Conservation (phyloP, 1,284 basidiomycete species). For the Trichosporon coremiiforme region DNA sequence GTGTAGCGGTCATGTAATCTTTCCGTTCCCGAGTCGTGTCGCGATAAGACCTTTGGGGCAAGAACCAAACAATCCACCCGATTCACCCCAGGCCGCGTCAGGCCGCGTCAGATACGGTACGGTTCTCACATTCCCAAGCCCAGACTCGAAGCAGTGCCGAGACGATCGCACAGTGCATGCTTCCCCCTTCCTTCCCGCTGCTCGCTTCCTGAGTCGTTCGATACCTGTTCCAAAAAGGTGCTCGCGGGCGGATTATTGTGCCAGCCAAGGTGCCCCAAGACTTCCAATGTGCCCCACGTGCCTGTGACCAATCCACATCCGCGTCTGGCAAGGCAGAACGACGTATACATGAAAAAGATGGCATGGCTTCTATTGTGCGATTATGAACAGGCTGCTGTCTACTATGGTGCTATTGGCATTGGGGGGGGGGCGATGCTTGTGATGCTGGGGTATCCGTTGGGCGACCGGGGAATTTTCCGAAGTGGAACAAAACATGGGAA, state of each 20-base stretch:
- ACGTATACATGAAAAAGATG: not conserved
- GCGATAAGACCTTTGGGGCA: not conserved
- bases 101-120: too few relatives aligned
- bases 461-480: too few relatives aligned
- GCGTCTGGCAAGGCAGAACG: too few relatives aligned
- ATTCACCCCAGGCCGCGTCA: not conserved
- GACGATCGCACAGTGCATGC: too few relatives aligned
- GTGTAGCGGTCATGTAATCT: too few relatives aligned
- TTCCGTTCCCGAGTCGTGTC: not conserved
- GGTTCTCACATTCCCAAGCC: not conserved
- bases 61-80: not conserved
- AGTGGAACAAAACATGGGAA: too few relatives aligned
- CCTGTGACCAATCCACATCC: not conserved
- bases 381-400: not conserved
- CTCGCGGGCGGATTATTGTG: not conserved
- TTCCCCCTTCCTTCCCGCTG: not conserved
- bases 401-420: not conserved
- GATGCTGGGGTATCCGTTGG: too few relatives aligned
- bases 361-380: not conserved
- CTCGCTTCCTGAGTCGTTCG: not conserved
- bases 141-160: not conserved
- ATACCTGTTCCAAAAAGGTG: too few relatives aligned
- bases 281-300: not conserved
- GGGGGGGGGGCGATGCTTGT: too few relatives aligned
- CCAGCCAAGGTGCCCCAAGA: not conserved